Evolutionary conservation across 371 early-diverging fungal species (phyloP), one percentile per base, ranked within the genome.

Genomic region (Mucor lusitanicus): DNA sequence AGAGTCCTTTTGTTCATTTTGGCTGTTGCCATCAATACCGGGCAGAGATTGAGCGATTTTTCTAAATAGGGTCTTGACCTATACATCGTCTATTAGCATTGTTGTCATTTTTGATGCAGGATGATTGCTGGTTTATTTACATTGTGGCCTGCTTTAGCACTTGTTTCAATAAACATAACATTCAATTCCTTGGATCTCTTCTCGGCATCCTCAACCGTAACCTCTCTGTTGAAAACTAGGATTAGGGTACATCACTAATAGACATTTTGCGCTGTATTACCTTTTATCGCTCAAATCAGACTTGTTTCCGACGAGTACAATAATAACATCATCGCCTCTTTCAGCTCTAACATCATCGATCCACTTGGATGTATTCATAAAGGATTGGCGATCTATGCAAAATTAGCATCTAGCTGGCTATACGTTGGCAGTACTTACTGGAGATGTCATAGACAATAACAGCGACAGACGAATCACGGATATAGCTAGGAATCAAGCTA

Each of bases 231-330:
- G 13, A 0, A 39, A 59, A 35, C 15, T 17, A 6, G 39, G 15
- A 40, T 39, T 27, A 68, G 21, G 8, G 19, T 1, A 19, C 7
- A 53, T 7, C 35, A 13, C 27, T 11, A 12, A 0, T 39, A 6
- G 23, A 32, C 19, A 30, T 23, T 37, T 50, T 56, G 27, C 12
- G 65, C 19, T 13, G 3, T 32, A n/a, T 15, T 28, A 89, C 90
- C 97, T 85, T 71, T 95, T 94, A 37, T 96, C 94, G 63, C 80
- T 87, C 67, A 99, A 75, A 79, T 99, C 99, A 12, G 93, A 94
- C 85, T 99, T 99, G 87, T 99, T 99, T 11, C 99, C 99, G 3
- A 99, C 97, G 19, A 99, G 82, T 30, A 99, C 94, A 62, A 99
- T 93, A 59, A 97, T 95, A 19, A 95, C 97, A 74, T 97, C 96